A percentile compares a stretch with the other conserved stretches of the same genome.
Evolutionary conservation across 2,329 filamentous ascomycete genomes (phyloP).

Genomic region (Fusarium nodosum): DNA sequence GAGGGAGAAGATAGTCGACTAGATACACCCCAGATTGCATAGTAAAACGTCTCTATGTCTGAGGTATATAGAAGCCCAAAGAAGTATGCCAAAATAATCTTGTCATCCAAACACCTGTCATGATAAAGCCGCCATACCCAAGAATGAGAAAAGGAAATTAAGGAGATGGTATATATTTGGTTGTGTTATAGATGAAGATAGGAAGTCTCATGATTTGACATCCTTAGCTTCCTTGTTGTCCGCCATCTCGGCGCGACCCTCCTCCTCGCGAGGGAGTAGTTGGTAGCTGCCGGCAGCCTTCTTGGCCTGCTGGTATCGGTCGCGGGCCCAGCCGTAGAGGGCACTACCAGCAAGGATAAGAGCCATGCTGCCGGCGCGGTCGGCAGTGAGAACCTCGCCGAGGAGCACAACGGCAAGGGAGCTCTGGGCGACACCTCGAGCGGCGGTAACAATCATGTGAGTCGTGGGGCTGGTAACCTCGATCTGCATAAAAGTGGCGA

Average conservation of each 20-base stretch:
- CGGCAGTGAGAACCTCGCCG: conserved; percentile 45
- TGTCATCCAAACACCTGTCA: conserved; percentile 38
- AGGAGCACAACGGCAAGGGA: conserved; percentile 48
- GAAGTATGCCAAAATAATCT: conserved; percentile 22
- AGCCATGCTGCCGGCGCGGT: conserved; percentile 48
- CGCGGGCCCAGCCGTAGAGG: conserved; percentile 48
- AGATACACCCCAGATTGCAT: conserved; percentile 33
- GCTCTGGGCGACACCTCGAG: conserved; percentile 48
- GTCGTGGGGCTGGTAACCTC: conserved; percentile 49
- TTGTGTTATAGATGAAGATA: conserved; percentile 10
- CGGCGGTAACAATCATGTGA: conserved; percentile 49
- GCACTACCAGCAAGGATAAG: conserved; percentile 47
- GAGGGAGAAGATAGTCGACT: conserved; percentile 24
- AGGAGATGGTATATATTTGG: conserved; percentile 23
- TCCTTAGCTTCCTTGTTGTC: conserved; percentile 42
- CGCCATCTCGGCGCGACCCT: conserved; percentile 29
- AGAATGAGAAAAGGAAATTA: conserved; percentile 27
- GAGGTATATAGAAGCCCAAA: conserved; percentile 35
- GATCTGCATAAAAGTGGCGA: conserved; percentile 50
- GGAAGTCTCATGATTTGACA: conserved; percentile 19
- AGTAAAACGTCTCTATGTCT: conserved; percentile 40
- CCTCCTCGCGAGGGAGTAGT: conserved; percentile 42
- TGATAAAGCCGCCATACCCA: conserved; percentile 35
- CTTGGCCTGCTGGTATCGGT: conserved; percentile 46
- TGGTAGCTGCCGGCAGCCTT: conserved; percentile 47